phyloP scores from a whole-genome alignment of 129 eudicot genomes.

The Flaveria ramosissima region DNA sequence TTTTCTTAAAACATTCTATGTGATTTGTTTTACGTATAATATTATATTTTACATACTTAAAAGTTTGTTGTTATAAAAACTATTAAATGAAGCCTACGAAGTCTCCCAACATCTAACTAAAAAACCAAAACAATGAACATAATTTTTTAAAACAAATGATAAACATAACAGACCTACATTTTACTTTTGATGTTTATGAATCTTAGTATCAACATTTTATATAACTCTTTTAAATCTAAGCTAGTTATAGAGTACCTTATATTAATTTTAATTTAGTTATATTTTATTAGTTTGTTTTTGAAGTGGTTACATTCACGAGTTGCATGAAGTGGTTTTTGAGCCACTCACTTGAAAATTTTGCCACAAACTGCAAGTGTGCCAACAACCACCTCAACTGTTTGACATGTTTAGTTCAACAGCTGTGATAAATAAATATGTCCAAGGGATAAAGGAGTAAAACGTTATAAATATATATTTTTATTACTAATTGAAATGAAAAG shows the following conservation, averaged over 20 bases:
- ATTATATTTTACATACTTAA: neutral
- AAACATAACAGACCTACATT: neutral
- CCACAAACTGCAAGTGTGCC: constrained; percentile 17
- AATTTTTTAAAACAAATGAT: neutral
- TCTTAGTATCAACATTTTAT: neutral
- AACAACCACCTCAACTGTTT: constrained; percentile 31
- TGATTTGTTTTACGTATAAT: neutral
- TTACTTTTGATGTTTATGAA: neutral
- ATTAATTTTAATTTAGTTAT: neutral
- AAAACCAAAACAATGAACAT: neutral
- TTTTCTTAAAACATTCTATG: neutral
- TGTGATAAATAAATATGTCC: neutral
- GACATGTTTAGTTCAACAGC: constrained; percentile 18
- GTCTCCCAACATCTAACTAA: neutral
- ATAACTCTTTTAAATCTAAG: neutral
- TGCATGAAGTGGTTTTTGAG: constrained; percentile 38
- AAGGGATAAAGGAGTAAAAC: neutral
- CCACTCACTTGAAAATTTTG: constrained; percentile 31
- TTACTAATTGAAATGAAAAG: neutral
- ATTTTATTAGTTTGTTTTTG: neutral
- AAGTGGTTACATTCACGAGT: constrained; percentile 28
- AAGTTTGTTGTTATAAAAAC: neutral
- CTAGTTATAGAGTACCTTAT: neutral
- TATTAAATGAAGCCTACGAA: neutral
- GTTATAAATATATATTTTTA: neutral